phyloP scores from a whole-genome alignment of 139 green algal genomes.

The Haematococcus lacustris region DNA sequence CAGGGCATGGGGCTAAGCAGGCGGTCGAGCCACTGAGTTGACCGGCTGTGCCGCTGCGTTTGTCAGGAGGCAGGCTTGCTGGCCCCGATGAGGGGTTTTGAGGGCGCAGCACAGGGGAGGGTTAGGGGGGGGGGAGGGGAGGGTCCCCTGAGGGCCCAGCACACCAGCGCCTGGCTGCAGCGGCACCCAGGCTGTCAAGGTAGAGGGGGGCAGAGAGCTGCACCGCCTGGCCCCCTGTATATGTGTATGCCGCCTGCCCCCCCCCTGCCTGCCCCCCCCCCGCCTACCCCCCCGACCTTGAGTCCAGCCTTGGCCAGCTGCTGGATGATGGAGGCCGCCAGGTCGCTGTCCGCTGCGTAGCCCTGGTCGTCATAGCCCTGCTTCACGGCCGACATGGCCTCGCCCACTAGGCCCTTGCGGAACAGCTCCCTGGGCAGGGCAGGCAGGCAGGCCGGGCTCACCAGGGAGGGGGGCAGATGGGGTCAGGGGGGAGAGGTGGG shows the following conservation, averaged over 20 bases:
- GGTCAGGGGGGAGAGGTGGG: too few relatives aligned
- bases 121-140: too few relatives aligned
- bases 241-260: background rate
- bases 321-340: slow-evolving; percentile 7
- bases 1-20: too few relatives aligned
- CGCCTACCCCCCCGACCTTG: background rate
- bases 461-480: background rate
- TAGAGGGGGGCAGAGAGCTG: background rate
- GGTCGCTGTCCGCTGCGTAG: slow-evolving; percentile 6
- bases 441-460: background rate
- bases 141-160: too few relatives aligned
- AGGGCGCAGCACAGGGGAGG: too few relatives aligned
- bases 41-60: too few relatives aligned
- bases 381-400: slow-evolving; percentile 16
- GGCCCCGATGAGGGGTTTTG: too few relatives aligned
- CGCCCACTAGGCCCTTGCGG: slow-evolving; percentile 11
- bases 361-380: slow-evolving; percentile 12
- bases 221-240: background rate
- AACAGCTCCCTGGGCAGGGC: slow-evolving; percentile 16
- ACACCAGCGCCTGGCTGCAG: too few relatives aligned
- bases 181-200: too few relatives aligned
- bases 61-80: too few relatives aligned
- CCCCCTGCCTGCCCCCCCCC: background rate
- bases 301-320: slow-evolving; percentile 11
- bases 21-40: too few relatives aligned